Evolutionary conservation across 139 green algal genomes (phyloP), one percentile per base, ranked within the genome.

Genomic region (Astrephomene gubernaculifera): DNA sequence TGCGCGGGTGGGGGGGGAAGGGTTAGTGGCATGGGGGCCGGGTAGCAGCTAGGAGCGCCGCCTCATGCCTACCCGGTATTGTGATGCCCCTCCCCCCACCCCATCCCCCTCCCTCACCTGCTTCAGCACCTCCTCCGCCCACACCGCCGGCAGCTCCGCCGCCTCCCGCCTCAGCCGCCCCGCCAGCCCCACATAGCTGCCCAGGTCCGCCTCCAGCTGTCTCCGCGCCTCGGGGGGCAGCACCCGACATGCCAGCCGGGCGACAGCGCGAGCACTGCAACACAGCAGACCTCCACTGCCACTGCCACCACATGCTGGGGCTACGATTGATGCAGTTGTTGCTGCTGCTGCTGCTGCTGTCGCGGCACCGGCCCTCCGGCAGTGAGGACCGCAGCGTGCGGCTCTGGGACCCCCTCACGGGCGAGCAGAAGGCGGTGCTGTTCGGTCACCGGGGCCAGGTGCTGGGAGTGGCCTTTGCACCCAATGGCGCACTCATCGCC

Each of bases 161-260:
- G 45, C 33, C 61, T 83, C 76, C 19, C 33, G 29, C 39, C 76
- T 22, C 61, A 73, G 60, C 10, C n/a, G 5, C 60, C 35, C 76
- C 39, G 60, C 39, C 76, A 87, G 54, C 38, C 5, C 6, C 27
- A 71, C 67, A 57, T 90, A 90, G 0, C 27, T 1, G 4, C 29
- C 63, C 45, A 91, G 49, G 53, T 91, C 84, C 14, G 85, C 49
- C 69, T 91, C 84, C 52, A 89, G 36, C 31, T 45, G 57, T 25
- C 53, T 45, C 60, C 72, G 54, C 29, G 61, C 49, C n/a, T 89
- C 88, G 14, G 80, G 45, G 8, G 60, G 14, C 45, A 91, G n/a
- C 24, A 22, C 53, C 25, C 8, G 3, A 8, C 74, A 54, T 54
- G 70, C 36, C 63, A 82, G n/a, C 29, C 60, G 44, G 8, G 65